Evolutionary conservation across 169 alveolate species (phyloP).

Genomic region (Plasmodium vivax): DNA sequence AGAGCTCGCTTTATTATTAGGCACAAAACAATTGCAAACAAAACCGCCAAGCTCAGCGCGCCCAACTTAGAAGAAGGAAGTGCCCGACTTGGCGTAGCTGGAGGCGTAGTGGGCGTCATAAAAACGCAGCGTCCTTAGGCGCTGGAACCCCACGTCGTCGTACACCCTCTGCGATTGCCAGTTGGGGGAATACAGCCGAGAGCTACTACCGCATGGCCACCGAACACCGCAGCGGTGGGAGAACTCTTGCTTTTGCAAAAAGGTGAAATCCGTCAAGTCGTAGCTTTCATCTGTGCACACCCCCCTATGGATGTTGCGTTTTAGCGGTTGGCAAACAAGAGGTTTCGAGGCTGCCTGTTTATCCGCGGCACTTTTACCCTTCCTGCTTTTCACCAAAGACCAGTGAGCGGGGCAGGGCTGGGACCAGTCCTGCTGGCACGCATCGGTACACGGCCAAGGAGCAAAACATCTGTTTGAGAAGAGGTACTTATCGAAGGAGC

Average conservation of each 20-base stretch:
- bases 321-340: conserved; percentile 27
- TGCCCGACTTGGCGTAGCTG: not conserved
- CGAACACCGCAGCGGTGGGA: conserved; percentile 77
- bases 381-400: not conserved
- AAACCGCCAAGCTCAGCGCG: not conserved
- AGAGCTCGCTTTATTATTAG: not conserved
- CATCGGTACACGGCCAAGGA: conserved; percentile 81
- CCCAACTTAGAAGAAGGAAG: conserved; percentile 11
- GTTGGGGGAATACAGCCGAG: conserved; percentile 5
- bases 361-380: not conserved
- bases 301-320: conserved; percentile 34
- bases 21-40: not conserved
- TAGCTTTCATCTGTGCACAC: not conserved
- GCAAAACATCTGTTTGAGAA: conserved; percentile 79
- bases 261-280: conserved; percentile 55
- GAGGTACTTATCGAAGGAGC: conserved; percentile 64
- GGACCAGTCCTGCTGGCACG: conserved; percentile 80
- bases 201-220: conserved; percentile 79
- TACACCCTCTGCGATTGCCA: conserved; percentile 64
- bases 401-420: conserved; percentile 44
- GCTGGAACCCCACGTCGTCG: conserved; percentile 14
- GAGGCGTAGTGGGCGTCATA: conserved; percentile 18
- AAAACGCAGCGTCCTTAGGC: conserved; percentile 34
- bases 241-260: conserved; percentile 78
- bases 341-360: not conserved